These are phyloP conservation scores for Amanita polypyramis DNA, from an alignment of 768 basidiomycete genomes.

Conservation along the genomic window DNA sequence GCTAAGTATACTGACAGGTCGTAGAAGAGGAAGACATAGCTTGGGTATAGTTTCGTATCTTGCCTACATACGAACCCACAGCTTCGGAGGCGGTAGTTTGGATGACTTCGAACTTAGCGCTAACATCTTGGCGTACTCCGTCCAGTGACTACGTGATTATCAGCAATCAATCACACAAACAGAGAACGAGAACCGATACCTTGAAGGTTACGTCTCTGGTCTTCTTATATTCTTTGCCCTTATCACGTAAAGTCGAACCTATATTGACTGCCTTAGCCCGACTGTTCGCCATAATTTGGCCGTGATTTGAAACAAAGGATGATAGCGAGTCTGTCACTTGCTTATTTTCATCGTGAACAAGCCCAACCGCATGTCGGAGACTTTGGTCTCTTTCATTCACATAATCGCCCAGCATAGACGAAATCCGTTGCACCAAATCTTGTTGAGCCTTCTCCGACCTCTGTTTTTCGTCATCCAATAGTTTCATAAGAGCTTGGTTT, in stretches of 20 bases:
- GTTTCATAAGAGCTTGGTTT: constrained; percentile 49
- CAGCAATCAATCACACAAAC: not conserved
- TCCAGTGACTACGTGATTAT: constrained; percentile 25
- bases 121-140: constrained; percentile 28
- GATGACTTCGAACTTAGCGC: constrained; percentile 32
- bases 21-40: constrained; percentile 31
- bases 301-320: constrained; percentile 39
- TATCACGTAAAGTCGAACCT: constrained; percentile 29
- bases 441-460: constrained; percentile 61
- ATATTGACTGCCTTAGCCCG: constrained; percentile 32
- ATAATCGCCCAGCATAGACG: constrained; percentile 62
- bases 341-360: constrained; percentile 44
- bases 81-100: constrained; percentile 35
- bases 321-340: constrained; percentile 41
- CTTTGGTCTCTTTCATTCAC: constrained; percentile 56
- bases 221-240: constrained; percentile 39
- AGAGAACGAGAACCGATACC: constrained; percentile 23
- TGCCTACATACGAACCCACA: constrained; percentile 37
- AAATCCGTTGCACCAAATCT: constrained; percentile 67
- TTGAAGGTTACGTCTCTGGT: constrained; percentile 49
- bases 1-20: constrained; percentile 25
- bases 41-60: constrained; percentile 39
- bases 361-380: constrained; percentile 45
- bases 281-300: constrained; percentile 30
- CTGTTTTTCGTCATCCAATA: constrained; percentile 56